These are phyloP conservation scores for Rhizoctonia solani DNA, from an alignment of 1,284 basidiomycete species.

Conservation along the genomic window DNA sequence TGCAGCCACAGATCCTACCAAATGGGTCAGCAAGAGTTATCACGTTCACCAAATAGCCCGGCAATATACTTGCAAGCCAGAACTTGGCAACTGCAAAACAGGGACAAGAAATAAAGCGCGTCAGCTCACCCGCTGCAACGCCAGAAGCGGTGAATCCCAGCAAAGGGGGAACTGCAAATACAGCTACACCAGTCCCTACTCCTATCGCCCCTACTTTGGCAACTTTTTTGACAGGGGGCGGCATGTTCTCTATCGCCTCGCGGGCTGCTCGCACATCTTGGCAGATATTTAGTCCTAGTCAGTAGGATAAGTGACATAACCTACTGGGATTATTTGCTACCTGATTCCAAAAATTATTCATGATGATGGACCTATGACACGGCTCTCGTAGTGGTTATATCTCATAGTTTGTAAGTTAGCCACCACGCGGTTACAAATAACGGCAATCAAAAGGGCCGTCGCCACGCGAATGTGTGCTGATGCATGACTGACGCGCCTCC, in stretches of 20 bases:
- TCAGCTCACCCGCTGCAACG: slow-evolving; percentile 16
- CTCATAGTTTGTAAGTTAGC: too few species aligned
- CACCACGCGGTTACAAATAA: too few species aligned
- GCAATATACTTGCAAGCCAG: too few species aligned
- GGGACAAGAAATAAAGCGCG: not conserved
- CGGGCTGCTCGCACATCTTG: slow-evolving; percentile 3
- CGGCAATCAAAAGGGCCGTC: too few species aligned
- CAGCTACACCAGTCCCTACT: slow-evolving; percentile 4
- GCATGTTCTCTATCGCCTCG: not conserved
- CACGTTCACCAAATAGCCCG: too few species aligned
- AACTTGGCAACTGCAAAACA: not conserved
- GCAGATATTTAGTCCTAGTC: too few species aligned
- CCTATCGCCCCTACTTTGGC: slow-evolving; percentile 18
- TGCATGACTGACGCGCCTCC: too few species aligned
- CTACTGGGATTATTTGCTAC: not conserved
- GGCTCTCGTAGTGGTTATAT: not conserved
- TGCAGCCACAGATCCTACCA: slow-evolving; percentile 33
- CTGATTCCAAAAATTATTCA: slow-evolving; percentile 2
- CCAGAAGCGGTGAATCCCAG: slow-evolving; percentile 21
- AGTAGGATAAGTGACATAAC: not conserved
- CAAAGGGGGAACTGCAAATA: slow-evolving; percentile 9
- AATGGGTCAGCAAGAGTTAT: not conserved
- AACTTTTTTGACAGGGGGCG: not conserved
- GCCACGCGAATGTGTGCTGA: too few species aligned
- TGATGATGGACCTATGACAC: not conserved